A percentile compares a stretch with the other conserved stretches of the same genome.
phyloP scores from a whole-genome alignment of 176 grass and related monocot genomes.

The Saccharum spontaneum region DNA sequence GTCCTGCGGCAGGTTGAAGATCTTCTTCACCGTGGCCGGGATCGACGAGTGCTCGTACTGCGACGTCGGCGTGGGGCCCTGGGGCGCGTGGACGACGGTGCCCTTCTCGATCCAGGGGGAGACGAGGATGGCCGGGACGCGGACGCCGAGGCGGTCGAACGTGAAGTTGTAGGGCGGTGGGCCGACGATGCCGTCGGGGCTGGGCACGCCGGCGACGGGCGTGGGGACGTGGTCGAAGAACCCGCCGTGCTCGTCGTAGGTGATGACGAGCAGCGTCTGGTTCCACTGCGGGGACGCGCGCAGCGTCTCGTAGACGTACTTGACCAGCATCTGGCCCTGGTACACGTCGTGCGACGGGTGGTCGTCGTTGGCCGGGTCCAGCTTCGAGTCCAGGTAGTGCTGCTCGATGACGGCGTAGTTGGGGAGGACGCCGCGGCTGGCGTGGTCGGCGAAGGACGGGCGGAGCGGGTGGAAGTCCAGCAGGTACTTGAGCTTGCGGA shows the following conservation, averaged over 20 bases:
- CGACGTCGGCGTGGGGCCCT: slow-evolving; percentile 73
- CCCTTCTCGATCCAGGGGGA: slow-evolving; percentile 88
- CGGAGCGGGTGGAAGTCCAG: slow-evolving; percentile 67
- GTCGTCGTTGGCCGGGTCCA: slow-evolving; percentile 72
- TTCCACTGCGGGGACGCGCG: slow-evolving; percentile 87
- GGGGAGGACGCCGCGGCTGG: slow-evolving; percentile 52
- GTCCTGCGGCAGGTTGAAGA: slow-evolving; percentile 71
- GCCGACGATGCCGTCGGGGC: slow-evolving; percentile 80
- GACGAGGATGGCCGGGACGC: slow-evolving; percentile 80
- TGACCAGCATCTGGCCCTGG: slow-evolving; percentile 85
- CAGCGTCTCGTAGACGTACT: slow-evolving; percentile 83
- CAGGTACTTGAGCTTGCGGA: slow-evolving; percentile 91
- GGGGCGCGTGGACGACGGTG: slow-evolving; percentile 82
- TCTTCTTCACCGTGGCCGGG: slow-evolving; percentile 80
- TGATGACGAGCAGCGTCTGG: slow-evolving; percentile 73
- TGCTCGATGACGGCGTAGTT: slow-evolving; percentile 93
- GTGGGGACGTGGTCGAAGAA: slow-evolving; percentile 97
- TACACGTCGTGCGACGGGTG: slow-evolving; percentile 96
- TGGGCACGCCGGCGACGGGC: slow-evolving; percentile 60
- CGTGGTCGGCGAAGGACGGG: slow-evolving; percentile 49
- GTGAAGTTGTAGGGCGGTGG: slow-evolving; percentile 76
- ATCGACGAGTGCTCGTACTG: slow-evolving; percentile 95
- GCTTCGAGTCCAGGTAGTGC: slow-evolving; percentile 75
- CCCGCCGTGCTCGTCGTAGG: slow-evolving; percentile 92
- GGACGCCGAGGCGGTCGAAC: slow-evolving; percentile 72